Evolutionary conservation across 2,329 filamentous ascomycete genomes (phyloP), one percentile per base, ranked within the genome.

Genomic region (Madurella fahalii): DNA sequence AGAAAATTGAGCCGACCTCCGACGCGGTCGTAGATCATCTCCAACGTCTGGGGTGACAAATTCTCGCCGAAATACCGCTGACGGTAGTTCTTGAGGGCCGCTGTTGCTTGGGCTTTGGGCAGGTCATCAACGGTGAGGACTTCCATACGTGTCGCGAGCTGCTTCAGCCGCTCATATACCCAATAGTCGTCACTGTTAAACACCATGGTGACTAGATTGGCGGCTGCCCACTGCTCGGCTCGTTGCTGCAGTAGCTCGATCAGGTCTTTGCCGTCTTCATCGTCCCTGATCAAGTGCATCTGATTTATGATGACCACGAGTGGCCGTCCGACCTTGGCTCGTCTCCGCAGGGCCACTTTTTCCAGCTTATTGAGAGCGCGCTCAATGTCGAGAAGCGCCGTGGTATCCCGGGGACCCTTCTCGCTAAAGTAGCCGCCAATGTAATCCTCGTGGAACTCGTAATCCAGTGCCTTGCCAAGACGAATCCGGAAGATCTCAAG

Each of bases 151-250:
- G 92, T 96, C 2, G 91, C 90, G 56, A 96, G 86, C 68, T 90
- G 86, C 76, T 96, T 96, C 50, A 99, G 75, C 13, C 92, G 83
- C 70, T 99, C 94, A 65, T 96, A 97, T 0, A 99, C 89, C 94
- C 94, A 99, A 72, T 96, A 99, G 68, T 97, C 94, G 71, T 99
- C 94, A 51, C 86, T 92, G 72, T 96, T 97, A 74, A 99, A 91
- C 34, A 99, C 85, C 77, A 90, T 82, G 1, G 94, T 97, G 31
- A 95, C 89, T 9, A 99, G 80, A 61, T 90, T 93, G 17, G 89
- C 84, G 1, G 93, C 94, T 1, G 94, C 93, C 94, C 94, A 99
- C 70, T 94, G 89, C 71, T 99, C 94, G 1, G 94, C 93, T 32
- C 92, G 84, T 69, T 99, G 94, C 67, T 99, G 94, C 31, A 99